Evolutionary conservation across 495 filamentous ascomycete species (phyloP), one percentile per base, ranked within the genome.

Genomic region (Penicillium diatomitis): DNA sequence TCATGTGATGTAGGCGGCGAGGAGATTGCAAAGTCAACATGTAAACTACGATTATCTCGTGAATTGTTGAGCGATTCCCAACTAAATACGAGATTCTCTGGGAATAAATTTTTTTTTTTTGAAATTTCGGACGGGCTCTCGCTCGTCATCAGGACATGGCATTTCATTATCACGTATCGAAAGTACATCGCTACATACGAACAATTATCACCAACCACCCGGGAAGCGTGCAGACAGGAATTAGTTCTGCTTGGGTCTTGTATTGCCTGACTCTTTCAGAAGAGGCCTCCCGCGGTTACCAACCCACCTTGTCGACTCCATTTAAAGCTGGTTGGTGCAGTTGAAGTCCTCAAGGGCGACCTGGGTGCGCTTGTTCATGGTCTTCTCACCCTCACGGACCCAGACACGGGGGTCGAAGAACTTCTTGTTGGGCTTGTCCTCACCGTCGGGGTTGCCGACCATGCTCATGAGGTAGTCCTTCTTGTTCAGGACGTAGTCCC

Each of bases 381-480:
- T 92, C 83, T 96, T 92, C 81, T 97, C 91, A 60, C 91, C 91
- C 75, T 94, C 89, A 51, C 91, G 86, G 41, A 97, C 85, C 73
- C 76, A 77, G 38, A 76, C 70, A 50, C 76, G 68, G 50, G 83
- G 84, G 60, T 96, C 91, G 71, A 92, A 97, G 82, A 79, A 91
- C 79, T 96, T 96, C 85, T 98, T 98, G 81, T 98, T 97, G 57
- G 92, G 92, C 83, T 96, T 96, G 75, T 91, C 86, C 28, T 79
- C 77, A 46, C 91, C 94, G 28, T 97, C 90, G 42, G 94, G 92
- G 79, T 97, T 97, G 60, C 94, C 92, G 59, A 97, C 85, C 55
- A 84, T 80, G 32, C 75, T 75, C 72, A 76, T 71, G 54, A 99
- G 65, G 77, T 96, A 97, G 52, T 97, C 90, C 79, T 95, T 90